Evolutionary conservation across 2,329 filamentous ascomycete species (phyloP).

Genomic region (Botrytis paeoniae): DNA sequence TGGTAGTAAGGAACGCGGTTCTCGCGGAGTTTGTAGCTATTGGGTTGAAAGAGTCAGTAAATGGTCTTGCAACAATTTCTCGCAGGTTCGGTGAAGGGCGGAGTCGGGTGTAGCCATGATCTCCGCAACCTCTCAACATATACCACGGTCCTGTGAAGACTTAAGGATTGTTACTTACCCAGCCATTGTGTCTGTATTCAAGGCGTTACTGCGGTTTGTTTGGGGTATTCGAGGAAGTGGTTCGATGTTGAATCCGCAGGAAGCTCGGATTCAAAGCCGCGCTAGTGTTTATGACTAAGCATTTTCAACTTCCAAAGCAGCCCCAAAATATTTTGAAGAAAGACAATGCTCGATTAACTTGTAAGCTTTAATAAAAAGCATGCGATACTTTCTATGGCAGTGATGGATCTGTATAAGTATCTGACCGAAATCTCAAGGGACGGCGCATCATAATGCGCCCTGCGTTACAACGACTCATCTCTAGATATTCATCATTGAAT

Average conservation of each 20-base stretch:
- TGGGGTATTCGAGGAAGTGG: conserved; percentile 18
- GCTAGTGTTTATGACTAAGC: conserved; percentile 27
- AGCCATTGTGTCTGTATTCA: conserved; percentile 35
- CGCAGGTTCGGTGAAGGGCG: too few species aligned
- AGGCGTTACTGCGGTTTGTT: conserved; percentile 5
- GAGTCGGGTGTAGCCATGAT: not conserved
- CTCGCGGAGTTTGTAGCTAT: conserved; percentile 61
- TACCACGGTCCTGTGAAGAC: not conserved
- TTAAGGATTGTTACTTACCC: conserved; percentile 32
- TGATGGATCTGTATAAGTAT: conserved; percentile 11
- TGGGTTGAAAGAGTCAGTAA: conserved; percentile 9
- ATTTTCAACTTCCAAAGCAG: not conserved
- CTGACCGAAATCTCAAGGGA: conserved; percentile 4
- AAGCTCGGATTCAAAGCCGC: conserved; percentile 17
- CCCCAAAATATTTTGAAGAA: conserved; percentile 7
- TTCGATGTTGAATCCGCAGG: conserved; percentile 20
- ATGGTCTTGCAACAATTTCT: conserved; percentile 2
- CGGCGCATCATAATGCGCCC: conserved; percentile 23
- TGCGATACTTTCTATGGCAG: conserved; percentile 8
- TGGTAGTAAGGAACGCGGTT: conserved; percentile 77
- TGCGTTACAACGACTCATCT: conserved; percentile 35
- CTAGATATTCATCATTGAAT: conserved; percentile 34
- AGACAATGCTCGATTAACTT: not conserved
- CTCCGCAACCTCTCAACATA: not conserved
- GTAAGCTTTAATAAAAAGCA: not conserved